These are phyloP conservation scores for Gossypium turneri DNA, from an alignment of 345 rosid genomes.

Conservation along the genomic window DNA sequence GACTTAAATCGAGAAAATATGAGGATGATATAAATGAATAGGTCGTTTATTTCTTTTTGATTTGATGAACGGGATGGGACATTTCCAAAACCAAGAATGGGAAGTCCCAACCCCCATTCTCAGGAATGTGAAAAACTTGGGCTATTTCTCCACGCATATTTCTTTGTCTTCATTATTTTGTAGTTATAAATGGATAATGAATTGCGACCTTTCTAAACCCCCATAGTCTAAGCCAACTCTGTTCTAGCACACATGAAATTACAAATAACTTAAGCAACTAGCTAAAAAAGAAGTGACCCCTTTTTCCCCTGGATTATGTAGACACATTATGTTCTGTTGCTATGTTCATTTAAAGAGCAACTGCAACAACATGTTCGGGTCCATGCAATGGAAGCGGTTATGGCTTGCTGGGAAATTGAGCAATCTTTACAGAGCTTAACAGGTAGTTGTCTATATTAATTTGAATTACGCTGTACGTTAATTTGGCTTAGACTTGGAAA, in stretches of 20 bases:
- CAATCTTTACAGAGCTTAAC: slow-evolving; percentile 95
- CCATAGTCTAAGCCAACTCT: no score
- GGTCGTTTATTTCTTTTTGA: neutral
- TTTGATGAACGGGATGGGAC: neutral
- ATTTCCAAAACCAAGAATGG: neutral
- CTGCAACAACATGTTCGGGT: slow-evolving; percentile 96
- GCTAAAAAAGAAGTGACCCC: no score
- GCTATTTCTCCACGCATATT: no score
- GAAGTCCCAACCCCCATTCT: no score
- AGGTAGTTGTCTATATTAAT: slow-evolving; percentile 32
- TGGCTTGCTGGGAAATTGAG: slow-evolving; percentile 99
- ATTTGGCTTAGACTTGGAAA: neutral
- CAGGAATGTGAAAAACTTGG: no score
- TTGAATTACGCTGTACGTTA: neutral
- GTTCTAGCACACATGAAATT: no score
- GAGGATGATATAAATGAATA: no score
- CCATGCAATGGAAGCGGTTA: slow-evolving; percentile 99
- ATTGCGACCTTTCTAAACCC: no score
- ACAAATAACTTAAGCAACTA: no score
- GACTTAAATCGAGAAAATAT: no score
- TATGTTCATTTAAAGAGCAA: slow-evolving; percentile 95
- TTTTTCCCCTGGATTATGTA: slow-evolving; percentile 17
- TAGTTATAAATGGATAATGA: no score
- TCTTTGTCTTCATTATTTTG: no score
- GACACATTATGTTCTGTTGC: slow-evolving; percentile 91